Evolutionary conservation across 2,329 filamentous ascomycete genomes (phyloP).

Genomic region (Arthrobotrys sphaeroides): DNA sequence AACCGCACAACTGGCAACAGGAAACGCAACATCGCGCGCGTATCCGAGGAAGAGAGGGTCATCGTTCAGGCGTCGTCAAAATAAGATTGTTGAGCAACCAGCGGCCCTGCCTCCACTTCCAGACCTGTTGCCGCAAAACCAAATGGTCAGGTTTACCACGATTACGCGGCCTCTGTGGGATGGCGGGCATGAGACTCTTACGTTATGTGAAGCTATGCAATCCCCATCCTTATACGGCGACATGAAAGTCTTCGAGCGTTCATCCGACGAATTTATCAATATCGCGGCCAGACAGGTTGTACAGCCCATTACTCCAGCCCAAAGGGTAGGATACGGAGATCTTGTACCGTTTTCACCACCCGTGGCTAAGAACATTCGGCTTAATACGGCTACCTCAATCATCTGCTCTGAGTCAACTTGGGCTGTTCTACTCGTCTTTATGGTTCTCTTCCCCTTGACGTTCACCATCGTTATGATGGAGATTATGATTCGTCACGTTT

Average conservation of each 20-base stretch:
- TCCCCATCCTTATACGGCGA: not conserved
- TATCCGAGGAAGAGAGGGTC: not conserved
- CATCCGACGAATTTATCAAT: not conserved
- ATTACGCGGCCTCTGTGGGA: slow-evolving; percentile 11
- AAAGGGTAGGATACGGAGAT: not conserved
- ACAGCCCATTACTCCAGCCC: not conserved
- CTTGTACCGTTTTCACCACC: not conserved
- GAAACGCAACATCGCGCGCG: not conserved
- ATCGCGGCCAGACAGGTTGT: slow-evolving; percentile 4
- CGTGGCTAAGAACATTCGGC: not conserved
- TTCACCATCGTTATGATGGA: slow-evolving; percentile 34
- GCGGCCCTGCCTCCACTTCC: no score
- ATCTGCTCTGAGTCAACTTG: slow-evolving; percentile 46
- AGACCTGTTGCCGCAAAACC: not conserved
- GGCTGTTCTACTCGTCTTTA: slow-evolving; percentile 30
- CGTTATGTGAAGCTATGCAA: not conserved
- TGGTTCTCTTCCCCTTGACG: slow-evolving; percentile 20
- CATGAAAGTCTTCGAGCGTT: not conserved
- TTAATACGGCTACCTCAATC: slow-evolving; percentile 41
- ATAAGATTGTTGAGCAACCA: no score
- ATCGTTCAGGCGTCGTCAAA: no score
- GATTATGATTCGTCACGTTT: slow-evolving; percentile 31
- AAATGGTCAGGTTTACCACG: not conserved
- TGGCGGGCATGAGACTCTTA: slow-evolving; percentile 15
- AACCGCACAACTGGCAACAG: not conserved